Evolutionary conservation across 805 yeast species (phyloP).

Genomic region (Wickerhamomyces chaumierensis): DNA sequence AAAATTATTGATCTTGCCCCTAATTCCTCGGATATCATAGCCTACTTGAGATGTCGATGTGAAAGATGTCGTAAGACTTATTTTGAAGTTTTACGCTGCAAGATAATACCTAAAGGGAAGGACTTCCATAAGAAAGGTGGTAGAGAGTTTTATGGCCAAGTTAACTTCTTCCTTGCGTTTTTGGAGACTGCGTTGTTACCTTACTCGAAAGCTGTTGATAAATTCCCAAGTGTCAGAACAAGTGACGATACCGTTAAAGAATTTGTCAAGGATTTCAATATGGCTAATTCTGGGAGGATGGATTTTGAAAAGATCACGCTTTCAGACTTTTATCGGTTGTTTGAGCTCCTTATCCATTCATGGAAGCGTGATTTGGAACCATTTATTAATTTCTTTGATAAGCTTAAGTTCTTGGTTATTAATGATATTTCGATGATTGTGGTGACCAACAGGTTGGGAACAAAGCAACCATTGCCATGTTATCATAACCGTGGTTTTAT

Average conservation of each 20-base stretch:
- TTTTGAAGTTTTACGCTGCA: conserved; percentile 21
- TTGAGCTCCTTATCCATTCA: conserved; percentile 27
- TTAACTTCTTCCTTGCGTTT: conserved; percentile 27
- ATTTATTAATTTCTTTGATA: conserved; percentile 22
- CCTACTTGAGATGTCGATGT: conserved; percentile 13
- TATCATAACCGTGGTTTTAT: too few relatives aligned
- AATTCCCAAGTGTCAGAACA: conserved; percentile 30
- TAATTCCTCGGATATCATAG: conserved; percentile 5
- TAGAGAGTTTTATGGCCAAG: conserved; percentile 20
- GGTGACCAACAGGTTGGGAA: too few relatives aligned
- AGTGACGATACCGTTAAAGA: conserved; percentile 25
- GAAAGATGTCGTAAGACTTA: conserved; percentile 14
- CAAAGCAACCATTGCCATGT: too few relatives aligned
- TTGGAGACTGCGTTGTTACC: conserved; percentile 25
- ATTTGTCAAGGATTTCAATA: conserved; percentile 19
- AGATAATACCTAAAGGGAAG: conserved; percentile 21
- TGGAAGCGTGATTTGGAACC: conserved; percentile 24
- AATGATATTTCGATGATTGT: conserved; percentile 28
- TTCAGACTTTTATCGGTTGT: conserved; percentile 23
- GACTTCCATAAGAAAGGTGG: conserved; percentile 19
- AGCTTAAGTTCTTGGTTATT: conserved; percentile 25
- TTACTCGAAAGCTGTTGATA: conserved; percentile 32
- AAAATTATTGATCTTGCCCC: conserved; percentile 12
- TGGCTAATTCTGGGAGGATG: conserved; percentile 8
- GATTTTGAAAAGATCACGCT: conserved; percentile 19